Base-by-base conservation (phyloP, 805 yeast species). In the Saturnispora silvae region DNA sequence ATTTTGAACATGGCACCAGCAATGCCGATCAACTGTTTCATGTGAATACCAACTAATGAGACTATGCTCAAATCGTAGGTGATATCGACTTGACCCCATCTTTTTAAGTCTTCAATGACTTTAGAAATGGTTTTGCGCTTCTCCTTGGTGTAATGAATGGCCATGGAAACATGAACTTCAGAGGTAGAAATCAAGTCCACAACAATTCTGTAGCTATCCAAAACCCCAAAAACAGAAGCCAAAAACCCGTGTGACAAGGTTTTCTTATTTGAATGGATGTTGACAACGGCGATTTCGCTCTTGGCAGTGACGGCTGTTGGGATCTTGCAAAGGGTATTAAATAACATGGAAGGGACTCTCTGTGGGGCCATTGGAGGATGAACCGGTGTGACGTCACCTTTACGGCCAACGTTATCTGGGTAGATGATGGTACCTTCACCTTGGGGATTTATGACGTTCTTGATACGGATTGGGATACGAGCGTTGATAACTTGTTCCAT, bases 401-500 rank as follows among this genome's bases (percentile, higher is more conserved):
- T 74, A 53, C 81, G 73, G 28, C 81, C 94, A 35, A 83, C 61
- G 56, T 85, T 80, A 56, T 83, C 95, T 2, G 98, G 98, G 59
- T 82, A 92, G 30, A 92, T 86, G 45, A 89, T 72, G 14, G 98
- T 92, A 48, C 98, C 98, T 33, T 70, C 71, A 32, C 97, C 97
- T n/a, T 56, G 57, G 35, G 97, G 96, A 59, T 89, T 89, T 60
- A 76, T 87, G 38, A 92, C 98, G 59, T 92, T 92, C 60, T 92
- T 92, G 52, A 92, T 92, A 55, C 96, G 75, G 56, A 92, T 92
- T 33, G 98, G 98, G 54, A 92, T 92, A 55, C 80, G 83, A 18
- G 96, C 96, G 49, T 78, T 76, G 50, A 92, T 92, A 40, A 89
- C 98, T 64, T 92, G 98, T 63, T 89, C 97, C 98, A 92, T 92